Base-by-base conservation (phyloP, 2,329 filamentous ascomycete genomes). In the Alternaria sp. region DNA sequence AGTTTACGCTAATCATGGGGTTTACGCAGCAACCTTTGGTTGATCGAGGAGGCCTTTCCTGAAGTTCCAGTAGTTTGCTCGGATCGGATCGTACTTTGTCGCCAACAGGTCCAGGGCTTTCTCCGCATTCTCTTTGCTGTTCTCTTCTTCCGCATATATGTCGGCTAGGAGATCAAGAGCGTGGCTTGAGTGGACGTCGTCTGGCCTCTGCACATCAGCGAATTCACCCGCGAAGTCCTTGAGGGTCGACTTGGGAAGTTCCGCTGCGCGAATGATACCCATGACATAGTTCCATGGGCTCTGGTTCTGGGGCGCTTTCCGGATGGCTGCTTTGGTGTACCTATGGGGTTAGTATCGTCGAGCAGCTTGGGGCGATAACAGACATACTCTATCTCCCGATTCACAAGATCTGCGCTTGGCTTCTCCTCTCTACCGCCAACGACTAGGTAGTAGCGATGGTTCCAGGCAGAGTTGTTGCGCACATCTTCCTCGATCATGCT, bases 381-480 rank as follows among this genome's bases (percentile, higher is more conserved):
- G 43, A 11, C 45, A 25, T 90, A 96, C 65, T 84, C 83, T 43
- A 97, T 80, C 82, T 99, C 96, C 32, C 91, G 84, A 66, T 93
- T 88, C 47, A 96, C 81, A 8, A 93, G 80, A 1, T 86, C 85
- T 25, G 85, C 82, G 67, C 68, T 82, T 74, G 62, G 80, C 67
- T 67, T 78, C 26, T 81, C 81, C 23, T 79, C 73, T 32, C 78
- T 77, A 11, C 84, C 86, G 83, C 77, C 87, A 86, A 97, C 97
- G 17, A 95, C 89, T n/a, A 98, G 79, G 79, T 95, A 97, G 85
- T 96, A 98, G 55, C 96, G 90, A 83, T 99, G 95, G 69, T 95
- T 96, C 96, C 96, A 99, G 15, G 95, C 96, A 47, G 92, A 96
- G 80, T 99, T 99, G 83, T 99, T 99, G 74, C 94, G 88, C 63